Conservation (phyloP, 768 basidiomycete species). For the Suillus alpinus region DNA sequence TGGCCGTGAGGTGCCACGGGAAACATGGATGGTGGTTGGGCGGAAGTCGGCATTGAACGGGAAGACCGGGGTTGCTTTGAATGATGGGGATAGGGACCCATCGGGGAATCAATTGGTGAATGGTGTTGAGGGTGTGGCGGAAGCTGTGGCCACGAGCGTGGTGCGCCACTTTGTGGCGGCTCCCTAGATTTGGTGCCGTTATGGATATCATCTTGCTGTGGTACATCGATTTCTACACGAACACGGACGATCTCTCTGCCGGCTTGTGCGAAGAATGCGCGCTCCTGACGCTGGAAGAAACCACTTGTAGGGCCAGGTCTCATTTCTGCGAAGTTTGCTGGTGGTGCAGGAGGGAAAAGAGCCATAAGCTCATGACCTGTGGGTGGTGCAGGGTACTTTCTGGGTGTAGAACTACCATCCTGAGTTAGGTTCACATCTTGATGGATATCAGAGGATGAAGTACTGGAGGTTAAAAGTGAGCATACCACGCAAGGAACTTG, state of each 20-base stretch:
- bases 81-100: slow-evolving; percentile 34
- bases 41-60: slow-evolving; percentile 19
- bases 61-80: slow-evolving; percentile 30
- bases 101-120: slow-evolving; percentile 25
- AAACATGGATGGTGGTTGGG: slow-evolving; percentile 27
- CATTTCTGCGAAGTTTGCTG: slow-evolving; percentile 52
- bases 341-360: slow-evolving; percentile 72
- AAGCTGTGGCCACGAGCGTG: slow-evolving; percentile 31
- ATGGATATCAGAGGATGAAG: slow-evolving; percentile 14
- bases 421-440: slow-evolving; percentile 66
- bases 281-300: slow-evolving; percentile 74
- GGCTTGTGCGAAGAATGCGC: slow-evolving; percentile 76
- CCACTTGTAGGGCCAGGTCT: slow-evolving; percentile 65
- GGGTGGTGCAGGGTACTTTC: slow-evolving; percentile 72
- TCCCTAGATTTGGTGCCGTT: slow-evolving; percentile 19
- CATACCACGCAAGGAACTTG: slow-evolving; percentile 59
- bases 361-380: slow-evolving; percentile 86
- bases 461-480: slow-evolving; percentile 1
- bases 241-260: slow-evolving; percentile 77
- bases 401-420: slow-evolving; percentile 43
- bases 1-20: slow-evolving; percentile 30
- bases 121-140: slow-evolving; percentile 29
- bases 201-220: slow-evolving; percentile 29
- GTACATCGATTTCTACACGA: slow-evolving; percentile 65
- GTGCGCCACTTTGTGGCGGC: slow-evolving; percentile 5